A percentile compares a stretch with the other conserved stretches of the same genome.
These are phyloP conservation scores for Dactylellina cionopaga DNA, from an alignment of 2,329 filamentous ascomycete species.

Conservation along the genomic window DNA sequence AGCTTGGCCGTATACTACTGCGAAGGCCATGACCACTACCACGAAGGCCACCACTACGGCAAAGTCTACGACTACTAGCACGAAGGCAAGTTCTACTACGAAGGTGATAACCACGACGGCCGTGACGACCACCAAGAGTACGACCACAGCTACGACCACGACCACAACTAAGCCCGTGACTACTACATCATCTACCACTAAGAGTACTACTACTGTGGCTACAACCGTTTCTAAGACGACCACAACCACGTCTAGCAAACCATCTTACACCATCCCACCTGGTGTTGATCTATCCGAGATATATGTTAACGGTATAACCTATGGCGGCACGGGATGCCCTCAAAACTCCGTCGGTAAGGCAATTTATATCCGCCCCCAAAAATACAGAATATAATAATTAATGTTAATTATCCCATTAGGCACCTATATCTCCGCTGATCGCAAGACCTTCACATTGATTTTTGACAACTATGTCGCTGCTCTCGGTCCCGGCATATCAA, in stretches of 20 bases:
- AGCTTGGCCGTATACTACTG: neutral
- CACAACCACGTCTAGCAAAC: conserved; percentile 11
- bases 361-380: neutral
- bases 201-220: neutral
- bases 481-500: conserved; percentile 62
- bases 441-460: conserved; percentile 63
- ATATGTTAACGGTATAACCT: conserved; percentile 32
- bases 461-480: conserved; percentile 66
- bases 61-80: conserved; percentile 1
- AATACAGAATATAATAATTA: neutral
- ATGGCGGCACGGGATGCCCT: conserved; percentile 35
- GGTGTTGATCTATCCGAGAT: conserved; percentile 23
- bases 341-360: conserved; percentile 27
- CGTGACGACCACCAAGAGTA: conserved; percentile 7
- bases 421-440: conserved; percentile 29
- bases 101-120: conserved; percentile 2
- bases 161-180: neutral
- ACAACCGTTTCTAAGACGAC: neutral
- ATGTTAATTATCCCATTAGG: neutral
- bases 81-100: too few species aligned
- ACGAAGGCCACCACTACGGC: neutral
- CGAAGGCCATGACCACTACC: neutral
- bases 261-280: conserved; percentile 17
- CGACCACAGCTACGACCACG: neutral
- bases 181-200: neutral